Conservation (phyloP, 129 eudicot genomes). For the Helichrysum umbraculigerum region DNA sequence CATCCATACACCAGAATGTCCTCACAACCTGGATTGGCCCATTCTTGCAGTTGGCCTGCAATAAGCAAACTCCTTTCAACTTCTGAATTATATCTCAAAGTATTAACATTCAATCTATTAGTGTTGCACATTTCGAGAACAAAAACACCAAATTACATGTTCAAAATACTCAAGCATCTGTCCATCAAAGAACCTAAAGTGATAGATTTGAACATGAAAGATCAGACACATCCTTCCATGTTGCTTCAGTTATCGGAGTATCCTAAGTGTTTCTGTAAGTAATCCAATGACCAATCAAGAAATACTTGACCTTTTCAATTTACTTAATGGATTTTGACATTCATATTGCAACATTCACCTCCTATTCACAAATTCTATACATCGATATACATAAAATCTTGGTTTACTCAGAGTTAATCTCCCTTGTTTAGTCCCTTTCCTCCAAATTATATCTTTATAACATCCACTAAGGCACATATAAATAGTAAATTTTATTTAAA, state of each 20-base stretch:
- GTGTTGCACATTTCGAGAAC: background rate
- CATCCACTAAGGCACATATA: background rate
- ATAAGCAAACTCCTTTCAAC: conserved; percentile 19
- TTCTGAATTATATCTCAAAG: background rate
- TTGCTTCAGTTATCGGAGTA: background rate
- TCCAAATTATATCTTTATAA: conserved; percentile 1
- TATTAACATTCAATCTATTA: conserved; percentile 13
- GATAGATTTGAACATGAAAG: background rate
- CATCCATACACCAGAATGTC: conserved; percentile 18
- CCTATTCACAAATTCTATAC: background rate
- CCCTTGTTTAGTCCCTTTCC: background rate
- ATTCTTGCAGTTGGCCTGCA: conserved; percentile 58
- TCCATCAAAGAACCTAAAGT: conserved; percentile 5
- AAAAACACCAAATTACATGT: background rate
- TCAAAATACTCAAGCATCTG: background rate
- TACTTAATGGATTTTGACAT: background rate
- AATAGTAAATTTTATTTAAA: background rate
- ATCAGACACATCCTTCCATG: background rate
- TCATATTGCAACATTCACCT: background rate
- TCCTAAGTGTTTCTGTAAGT: background rate
- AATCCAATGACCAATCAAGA: background rate
- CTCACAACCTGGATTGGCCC: conserved; percentile 51
- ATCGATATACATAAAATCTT: background rate
- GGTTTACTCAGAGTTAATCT: conserved; percentile 1
- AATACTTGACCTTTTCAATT: background rate